Evolutionary conservation across 768 basidiomycete species (phyloP), one percentile per base, ranked within the genome.

Genomic region (Lentinus tigrinus): DNA sequence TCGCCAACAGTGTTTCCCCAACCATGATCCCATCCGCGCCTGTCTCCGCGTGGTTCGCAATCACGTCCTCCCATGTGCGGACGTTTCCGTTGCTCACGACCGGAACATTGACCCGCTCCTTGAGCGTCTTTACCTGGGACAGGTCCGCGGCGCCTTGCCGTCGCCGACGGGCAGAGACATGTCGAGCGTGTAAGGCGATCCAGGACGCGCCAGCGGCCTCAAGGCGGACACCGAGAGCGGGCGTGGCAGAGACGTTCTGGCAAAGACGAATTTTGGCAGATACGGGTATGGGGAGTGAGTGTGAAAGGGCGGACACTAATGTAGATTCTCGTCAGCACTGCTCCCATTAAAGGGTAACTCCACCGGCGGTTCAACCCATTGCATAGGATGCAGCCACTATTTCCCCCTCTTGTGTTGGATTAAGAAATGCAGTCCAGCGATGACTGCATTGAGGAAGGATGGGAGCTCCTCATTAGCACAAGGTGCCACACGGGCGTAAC

Each of bases 81-180:
- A 92, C 90, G 66, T 92, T 92, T 11, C 91, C 91, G 65, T 93
- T 93, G 71, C 87, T 89, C 47, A 92, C 72, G 50, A 91, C 81
- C 9, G 85, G 87, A 4, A 90, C 70, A 2, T 65, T 57, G 4
- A 88, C 65, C 24, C 69, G 66, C 0, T 79, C 74, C 64, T 84
- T 85, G 28, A 91, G 76, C 40, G 69, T 70, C 54, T 77, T 82
- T 43, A 91, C 82, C 59, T 84, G 76, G 49, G 72, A 71, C 14
- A 91, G 78, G 65, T 89, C 79, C n/a, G 88, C 89, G 21, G 86
- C 75, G 11, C 90, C 89, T 56, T 88, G 84, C 11, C 91, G 76
- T 21, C 91, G 77, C n/a, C 85, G 79, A 43, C 79, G 81, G 13
- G 87, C 78, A 27, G 88, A 87, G 21, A 89, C 87, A 21, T 84